A percentile compares a stretch with the other conserved stretches of the same genome.
These are phyloP conservation scores for Symbiodinium natans DNA, from an alignment of 73 alveolate genomes.

Conservation along the genomic window DNA sequence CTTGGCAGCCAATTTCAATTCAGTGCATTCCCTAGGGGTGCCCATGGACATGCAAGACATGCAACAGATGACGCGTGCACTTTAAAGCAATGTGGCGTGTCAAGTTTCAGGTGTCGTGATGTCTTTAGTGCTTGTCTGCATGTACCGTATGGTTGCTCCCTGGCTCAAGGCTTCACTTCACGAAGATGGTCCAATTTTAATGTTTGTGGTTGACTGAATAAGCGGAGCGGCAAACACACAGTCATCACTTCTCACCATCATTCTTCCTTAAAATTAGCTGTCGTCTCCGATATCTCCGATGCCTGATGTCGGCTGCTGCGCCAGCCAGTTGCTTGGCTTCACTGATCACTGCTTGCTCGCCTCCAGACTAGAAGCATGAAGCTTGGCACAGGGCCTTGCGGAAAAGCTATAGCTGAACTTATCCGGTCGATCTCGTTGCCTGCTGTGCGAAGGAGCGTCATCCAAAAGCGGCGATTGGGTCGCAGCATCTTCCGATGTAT, in stretches of 20 bases:
- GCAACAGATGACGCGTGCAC: neutral
- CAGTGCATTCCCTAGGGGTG: neutral
- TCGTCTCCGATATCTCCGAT: neutral
- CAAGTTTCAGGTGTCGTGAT: neutral
- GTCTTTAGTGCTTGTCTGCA: neutral
- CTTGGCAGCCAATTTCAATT: neutral
- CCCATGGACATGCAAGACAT: neutral
- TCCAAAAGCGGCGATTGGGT: slow-evolving; percentile 79
- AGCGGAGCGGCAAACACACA: too few species aligned
- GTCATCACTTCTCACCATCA: too few species aligned
- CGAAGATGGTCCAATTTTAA: too few species aligned
- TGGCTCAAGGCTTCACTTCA: neutral
- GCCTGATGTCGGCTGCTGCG: neutral
- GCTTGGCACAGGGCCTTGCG: too few species aligned
- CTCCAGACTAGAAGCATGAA: too few species aligned
- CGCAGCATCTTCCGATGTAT: slow-evolving; percentile 63
- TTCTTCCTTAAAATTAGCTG: too few species aligned
- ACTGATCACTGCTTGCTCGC: too few species aligned
- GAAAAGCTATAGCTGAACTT: too few species aligned
- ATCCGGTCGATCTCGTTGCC: neutral
- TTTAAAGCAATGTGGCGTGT: neutral
- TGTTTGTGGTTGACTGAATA: too few species aligned
- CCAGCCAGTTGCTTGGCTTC: too few species aligned
- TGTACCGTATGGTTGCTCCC: neutral
- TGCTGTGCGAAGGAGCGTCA: neutral